These are phyloP conservation scores for Bipolaris cookei DNA, from an alignment of 2,329 filamentous ascomycete genomes.

Conservation along the genomic window DNA sequence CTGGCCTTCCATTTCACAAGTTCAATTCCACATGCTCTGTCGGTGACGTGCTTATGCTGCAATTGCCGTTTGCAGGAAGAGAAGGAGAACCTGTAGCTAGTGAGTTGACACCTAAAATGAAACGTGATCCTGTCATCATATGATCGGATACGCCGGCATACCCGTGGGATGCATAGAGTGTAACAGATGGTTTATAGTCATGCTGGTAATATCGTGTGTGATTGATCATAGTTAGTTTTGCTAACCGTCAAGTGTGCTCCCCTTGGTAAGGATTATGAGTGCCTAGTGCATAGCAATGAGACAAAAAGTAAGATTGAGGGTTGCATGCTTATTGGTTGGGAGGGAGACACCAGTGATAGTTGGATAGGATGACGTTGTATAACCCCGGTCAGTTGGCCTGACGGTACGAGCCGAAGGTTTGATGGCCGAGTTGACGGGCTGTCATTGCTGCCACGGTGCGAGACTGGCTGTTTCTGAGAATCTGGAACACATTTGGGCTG, in stretches of 20 bases:
- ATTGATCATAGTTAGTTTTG: neutral
- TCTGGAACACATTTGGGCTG: neutral
- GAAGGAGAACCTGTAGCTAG: neutral
- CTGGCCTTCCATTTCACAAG: neutral
- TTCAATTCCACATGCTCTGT: neutral
- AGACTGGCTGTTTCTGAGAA: conserved; percentile 4
- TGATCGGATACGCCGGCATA: neutral
- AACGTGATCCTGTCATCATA: conserved; percentile 1
- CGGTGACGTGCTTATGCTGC: neutral
- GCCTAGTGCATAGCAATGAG: neutral
- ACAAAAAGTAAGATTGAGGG: neutral
- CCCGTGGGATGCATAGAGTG: neutral
- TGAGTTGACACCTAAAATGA: conserved; percentile 1
- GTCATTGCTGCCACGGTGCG: neutral
- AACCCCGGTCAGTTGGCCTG: neutral
- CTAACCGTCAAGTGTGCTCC: neutral
- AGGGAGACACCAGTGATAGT: neutral
- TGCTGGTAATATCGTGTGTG: conserved; percentile 2
- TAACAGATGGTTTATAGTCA: neutral
- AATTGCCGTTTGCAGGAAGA: neutral
- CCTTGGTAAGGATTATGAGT: neutral
- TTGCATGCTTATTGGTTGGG: neutral
- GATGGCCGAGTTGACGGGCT: neutral
- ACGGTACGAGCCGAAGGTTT: neutral
- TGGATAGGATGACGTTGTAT: neutral